These are phyloP conservation scores for Scheffersomyces spartinae DNA, from an alignment of 805 yeast species.

Conservation along the genomic window DNA sequence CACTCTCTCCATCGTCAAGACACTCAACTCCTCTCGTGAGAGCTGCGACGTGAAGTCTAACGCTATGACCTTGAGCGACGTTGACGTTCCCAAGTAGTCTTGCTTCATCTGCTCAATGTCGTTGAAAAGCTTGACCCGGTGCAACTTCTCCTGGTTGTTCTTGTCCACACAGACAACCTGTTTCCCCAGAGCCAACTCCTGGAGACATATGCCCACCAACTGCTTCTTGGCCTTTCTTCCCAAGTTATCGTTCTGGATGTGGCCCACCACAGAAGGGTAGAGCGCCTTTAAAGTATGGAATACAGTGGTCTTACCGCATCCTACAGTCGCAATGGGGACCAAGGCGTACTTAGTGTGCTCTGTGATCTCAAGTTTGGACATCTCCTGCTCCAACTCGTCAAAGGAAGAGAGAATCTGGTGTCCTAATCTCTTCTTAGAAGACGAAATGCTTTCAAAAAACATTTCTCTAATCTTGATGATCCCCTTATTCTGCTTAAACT, in stretches of 20 bases:
- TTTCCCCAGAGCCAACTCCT: conserved; percentile 7
- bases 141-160: conserved; percentile 66
- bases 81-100: conserved; percentile 23
- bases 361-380: conserved; percentile 19
- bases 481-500: conserved; percentile 50
- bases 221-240: conserved; percentile 34
- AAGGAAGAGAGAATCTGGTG: no score
- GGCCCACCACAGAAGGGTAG: conserved; percentile 49
- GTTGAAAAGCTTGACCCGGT: conserved; percentile 54
- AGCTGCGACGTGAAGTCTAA: conserved; percentile 39
- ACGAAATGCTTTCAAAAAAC: conserved; percentile 42
- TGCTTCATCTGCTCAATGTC: conserved; percentile 35
- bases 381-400: no score
- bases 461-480: conserved; percentile 60
- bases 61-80: conserved; percentile 47
- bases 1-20: conserved; percentile 46
- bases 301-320: conserved; percentile 91
- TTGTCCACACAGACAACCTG: conserved; percentile 65
- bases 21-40: conserved; percentile 3
- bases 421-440: no score
- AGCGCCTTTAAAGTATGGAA: conserved; percentile 46
- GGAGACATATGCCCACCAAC: conserved; percentile 37
- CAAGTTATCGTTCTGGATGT: conserved; percentile 74
- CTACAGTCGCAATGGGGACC: conserved; percentile 81
- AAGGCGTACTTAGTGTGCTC: conserved; percentile 43